These are phyloP conservation scores for Leccinum imitatum DNA, from an alignment of 768 basidiomycete genomes.

Conservation along the genomic window DNA sequence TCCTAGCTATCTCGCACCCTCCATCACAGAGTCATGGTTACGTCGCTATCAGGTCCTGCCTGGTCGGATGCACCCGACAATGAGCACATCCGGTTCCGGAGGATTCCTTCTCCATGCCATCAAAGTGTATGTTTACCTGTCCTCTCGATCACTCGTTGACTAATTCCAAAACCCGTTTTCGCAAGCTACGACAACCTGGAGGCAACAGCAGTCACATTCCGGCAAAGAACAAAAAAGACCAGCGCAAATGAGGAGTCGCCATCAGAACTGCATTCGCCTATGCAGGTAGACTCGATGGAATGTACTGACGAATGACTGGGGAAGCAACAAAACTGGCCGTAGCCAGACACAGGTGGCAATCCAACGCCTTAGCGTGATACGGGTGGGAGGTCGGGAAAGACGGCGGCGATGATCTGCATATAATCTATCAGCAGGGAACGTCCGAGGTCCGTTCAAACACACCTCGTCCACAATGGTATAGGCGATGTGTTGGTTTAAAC, in stretches of 20 bases:
- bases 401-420: constrained; percentile 51
- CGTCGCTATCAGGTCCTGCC: constrained; percentile 95
- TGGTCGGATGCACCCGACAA: constrained; percentile 92
- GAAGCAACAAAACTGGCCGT: neutral
- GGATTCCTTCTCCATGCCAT: constrained; percentile 83
- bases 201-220: constrained; percentile 52
- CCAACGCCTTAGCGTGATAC: constrained; percentile 6
- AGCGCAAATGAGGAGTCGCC: neutral
- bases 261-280: constrained; percentile 12
- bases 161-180: constrained; percentile 2
- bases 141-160: neutral
- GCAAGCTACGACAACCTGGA: constrained; percentile 63
- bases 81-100: constrained; percentile 87
- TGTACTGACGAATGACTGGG: constrained; percentile 4
- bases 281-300: constrained; percentile 16
- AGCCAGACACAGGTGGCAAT: neutral
- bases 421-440: constrained; percentile 6
- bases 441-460: constrained; percentile 15
- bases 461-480: constrained; percentile 93
- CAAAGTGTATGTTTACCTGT: constrained; percentile 63
- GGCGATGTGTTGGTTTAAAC: constrained; percentile 91
- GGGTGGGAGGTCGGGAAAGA: constrained; percentile 53
- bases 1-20: constrained; percentile 72
- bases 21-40: constrained; percentile 82
- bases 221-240: constrained; percentile 38